Conservation (phyloP, 768 basidiomycete genomes). For the Jaapia argillacea region DNA sequence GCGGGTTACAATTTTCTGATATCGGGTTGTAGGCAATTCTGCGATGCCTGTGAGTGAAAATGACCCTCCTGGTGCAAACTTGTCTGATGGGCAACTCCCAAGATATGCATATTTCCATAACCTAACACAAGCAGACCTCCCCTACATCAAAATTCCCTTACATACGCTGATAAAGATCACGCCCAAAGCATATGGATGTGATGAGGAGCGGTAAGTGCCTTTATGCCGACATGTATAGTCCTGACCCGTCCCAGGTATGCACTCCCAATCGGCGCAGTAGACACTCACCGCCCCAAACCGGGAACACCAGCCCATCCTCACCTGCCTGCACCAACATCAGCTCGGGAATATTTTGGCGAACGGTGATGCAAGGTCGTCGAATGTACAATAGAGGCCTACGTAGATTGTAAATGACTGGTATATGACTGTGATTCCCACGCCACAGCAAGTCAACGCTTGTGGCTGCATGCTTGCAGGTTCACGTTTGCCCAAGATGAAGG, state of each 20-base stretch:
- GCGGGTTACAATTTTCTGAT: slow-evolving; percentile 4
- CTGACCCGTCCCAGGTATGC: slow-evolving; percentile 50
- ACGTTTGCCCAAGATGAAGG: too few relatives aligned
- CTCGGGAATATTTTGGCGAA: slow-evolving; percentile 25
- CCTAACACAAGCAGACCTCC: slow-evolving; percentile 84
- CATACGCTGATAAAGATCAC: slow-evolving; percentile 99
- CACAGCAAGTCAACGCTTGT: too few relatives aligned
- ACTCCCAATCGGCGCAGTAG: slow-evolving; percentile 86
- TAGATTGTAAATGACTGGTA: background rate
- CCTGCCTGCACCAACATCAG: slow-evolving; percentile 10
- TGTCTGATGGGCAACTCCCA: too few relatives aligned
- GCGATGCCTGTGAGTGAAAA: slow-evolving; percentile 55
- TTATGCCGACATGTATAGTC: background rate
- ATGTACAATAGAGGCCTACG: background rate
- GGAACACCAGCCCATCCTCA: slow-evolving; percentile 13
- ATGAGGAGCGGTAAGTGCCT: slow-evolving; percentile 72
- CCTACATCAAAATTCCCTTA: slow-evolving; percentile 94
- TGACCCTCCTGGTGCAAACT: too few relatives aligned
- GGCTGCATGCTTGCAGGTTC: too few relatives aligned
- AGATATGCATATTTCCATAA: slow-evolving; percentile 98
- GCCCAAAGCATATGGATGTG: slow-evolving; percentile 96
- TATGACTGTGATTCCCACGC: background rate
- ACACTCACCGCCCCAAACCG: slow-evolving; percentile 77
- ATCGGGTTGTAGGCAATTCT: slow-evolving; percentile 48
- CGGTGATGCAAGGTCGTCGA: background rate